phyloP scores from a whole-genome alignment of 352 stramenopile species.

The Pythium brachiatum region DNA sequence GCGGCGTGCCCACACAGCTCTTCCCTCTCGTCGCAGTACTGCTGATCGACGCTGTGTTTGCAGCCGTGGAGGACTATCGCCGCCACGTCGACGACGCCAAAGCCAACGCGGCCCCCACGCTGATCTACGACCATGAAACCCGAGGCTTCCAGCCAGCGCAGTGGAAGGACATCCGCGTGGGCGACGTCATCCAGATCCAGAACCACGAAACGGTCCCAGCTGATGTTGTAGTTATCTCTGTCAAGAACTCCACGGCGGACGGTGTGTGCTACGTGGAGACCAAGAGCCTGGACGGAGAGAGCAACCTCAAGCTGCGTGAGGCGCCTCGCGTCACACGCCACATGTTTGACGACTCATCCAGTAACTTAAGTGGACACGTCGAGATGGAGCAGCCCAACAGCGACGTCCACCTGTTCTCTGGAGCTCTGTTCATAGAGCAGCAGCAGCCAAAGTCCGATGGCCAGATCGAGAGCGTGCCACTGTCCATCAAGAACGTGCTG shows the following conservation, averaged over 20 bases:
- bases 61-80: constrained; percentile 74
- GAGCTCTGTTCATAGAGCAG: constrained; percentile 48
- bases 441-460: neutral
- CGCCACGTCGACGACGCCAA: constrained; percentile 66
- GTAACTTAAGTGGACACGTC: constrained; percentile 57
- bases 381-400: constrained; percentile 70
- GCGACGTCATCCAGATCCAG: constrained; percentile 69
- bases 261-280: constrained; percentile 89
- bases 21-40: constrained; percentile 72
- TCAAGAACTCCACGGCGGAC: constrained; percentile 41
- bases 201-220: constrained; percentile 76
- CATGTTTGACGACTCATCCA: constrained; percentile 1
- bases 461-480: constrained; percentile 29
- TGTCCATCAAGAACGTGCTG: constrained; percentile 85
- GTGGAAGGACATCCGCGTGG: constrained; percentile 75
- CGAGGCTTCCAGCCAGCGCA: constrained; percentile 71
- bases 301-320: constrained; percentile 90
- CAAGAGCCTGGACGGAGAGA: constrained; percentile 90
- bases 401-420: constrained; percentile 74
- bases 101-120: constrained; percentile 61
- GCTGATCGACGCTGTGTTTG: constrained; percentile 75
- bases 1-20: constrained; percentile 78
- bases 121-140: constrained; percentile 54
- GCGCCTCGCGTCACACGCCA: constrained; percentile 28
- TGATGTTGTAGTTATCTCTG: constrained; percentile 70